These are phyloP conservation scores for Dipteronia sinensis DNA, from an alignment of 345 rosid species.

Conservation along the genomic window DNA sequence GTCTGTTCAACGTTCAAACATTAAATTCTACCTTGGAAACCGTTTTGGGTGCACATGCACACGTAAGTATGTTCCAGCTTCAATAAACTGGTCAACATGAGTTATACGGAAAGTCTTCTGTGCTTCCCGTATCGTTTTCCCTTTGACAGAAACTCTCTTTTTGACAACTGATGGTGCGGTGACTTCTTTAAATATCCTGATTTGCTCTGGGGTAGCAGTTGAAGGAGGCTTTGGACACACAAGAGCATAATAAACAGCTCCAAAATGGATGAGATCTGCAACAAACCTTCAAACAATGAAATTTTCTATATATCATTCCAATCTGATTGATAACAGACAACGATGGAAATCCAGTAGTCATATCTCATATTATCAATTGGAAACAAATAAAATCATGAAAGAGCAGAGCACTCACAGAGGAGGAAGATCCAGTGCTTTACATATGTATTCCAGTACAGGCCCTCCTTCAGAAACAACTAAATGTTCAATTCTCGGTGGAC, in stretches of 20 bases:
- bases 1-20: not conserved
- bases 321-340: slow-evolving; percentile 16
- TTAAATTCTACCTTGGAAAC: slow-evolving; percentile 65
- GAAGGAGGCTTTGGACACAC: slow-evolving; percentile 92
- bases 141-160: slow-evolving; percentile 71
- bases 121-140: slow-evolving; percentile 86
- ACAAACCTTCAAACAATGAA: slow-evolving; percentile 83
- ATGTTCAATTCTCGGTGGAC: slow-evolving; percentile 82
- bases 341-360: not conserved
- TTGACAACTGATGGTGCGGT: slow-evolving; percentile 65
- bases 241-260: slow-evolving; percentile 90
- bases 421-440: slow-evolving; percentile 72
- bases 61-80: slow-evolving; percentile 82
- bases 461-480: slow-evolving; percentile 74
- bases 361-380: slow-evolving; percentile 4
- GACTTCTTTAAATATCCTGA: slow-evolving; percentile 61
- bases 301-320: slow-evolving; percentile 36
- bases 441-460: slow-evolving; percentile 58
- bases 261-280: slow-evolving; percentile 93
- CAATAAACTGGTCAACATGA: slow-evolving; percentile 57
- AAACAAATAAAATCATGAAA: slow-evolving; percentile 7
- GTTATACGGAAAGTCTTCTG: slow-evolving; percentile 86
- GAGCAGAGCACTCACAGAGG: slow-evolving; percentile 61
- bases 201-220: slow-evolving; percentile 73
- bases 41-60: slow-evolving; percentile 95